Percentiles rank a stretch among this genome's conserved stretches.
These are phyloP conservation scores for Fusarium torulosum DNA, from an alignment of 2,329 filamentous ascomycete genomes.

Conservation along the genomic window DNA sequence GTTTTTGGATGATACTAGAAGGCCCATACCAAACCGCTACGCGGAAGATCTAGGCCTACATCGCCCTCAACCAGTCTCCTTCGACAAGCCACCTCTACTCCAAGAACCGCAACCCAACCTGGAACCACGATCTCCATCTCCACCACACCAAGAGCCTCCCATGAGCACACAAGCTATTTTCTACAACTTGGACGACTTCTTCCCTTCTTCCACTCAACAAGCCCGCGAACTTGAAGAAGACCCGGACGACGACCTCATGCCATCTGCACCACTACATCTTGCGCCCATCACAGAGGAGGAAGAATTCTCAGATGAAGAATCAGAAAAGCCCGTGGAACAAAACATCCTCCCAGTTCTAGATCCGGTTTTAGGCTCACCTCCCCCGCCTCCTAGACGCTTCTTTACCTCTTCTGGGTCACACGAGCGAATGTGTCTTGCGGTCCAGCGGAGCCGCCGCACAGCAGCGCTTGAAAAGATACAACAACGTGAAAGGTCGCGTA, in stretches of 20 bases:
- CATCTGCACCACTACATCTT: slow-evolving; percentile 8
- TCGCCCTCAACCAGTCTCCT: slow-evolving; percentile 11
- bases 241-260: slow-evolving; percentile 15
- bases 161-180: slow-evolving; percentile 67
- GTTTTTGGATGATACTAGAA: neutral
- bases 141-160: slow-evolving; percentile 47
- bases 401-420: slow-evolving; percentile 55
- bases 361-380: slow-evolving; percentile 19
- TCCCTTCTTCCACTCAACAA: slow-evolving; percentile 69
- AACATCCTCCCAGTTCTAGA: slow-evolving; percentile 30
- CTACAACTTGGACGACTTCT: slow-evolving; percentile 65
- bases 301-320: slow-evolving; percentile 28
- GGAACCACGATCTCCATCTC: slow-evolving; percentile 31
- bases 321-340: slow-evolving; percentile 23
- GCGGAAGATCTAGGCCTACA: slow-evolving; percentile 41
- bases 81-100: slow-evolving; percentile 6
- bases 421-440: slow-evolving; percentile 52
- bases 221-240: slow-evolving; percentile 64
- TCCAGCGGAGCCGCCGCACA: slow-evolving; percentile 53
- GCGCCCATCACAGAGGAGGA: slow-evolving; percentile 32
- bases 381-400: slow-evolving; percentile 48
- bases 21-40: slow-evolving; percentile 15
- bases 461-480: slow-evolving; percentile 51
- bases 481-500: slow-evolving; percentile 42
- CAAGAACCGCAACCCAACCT: slow-evolving; percentile 8